Percentiles rank a stretch among this genome's conserved stretches.
Evolutionary conservation across 2,329 filamentous ascomycete species (phyloP).

Genomic region (Stagonosporopsis tanaceti): DNA sequence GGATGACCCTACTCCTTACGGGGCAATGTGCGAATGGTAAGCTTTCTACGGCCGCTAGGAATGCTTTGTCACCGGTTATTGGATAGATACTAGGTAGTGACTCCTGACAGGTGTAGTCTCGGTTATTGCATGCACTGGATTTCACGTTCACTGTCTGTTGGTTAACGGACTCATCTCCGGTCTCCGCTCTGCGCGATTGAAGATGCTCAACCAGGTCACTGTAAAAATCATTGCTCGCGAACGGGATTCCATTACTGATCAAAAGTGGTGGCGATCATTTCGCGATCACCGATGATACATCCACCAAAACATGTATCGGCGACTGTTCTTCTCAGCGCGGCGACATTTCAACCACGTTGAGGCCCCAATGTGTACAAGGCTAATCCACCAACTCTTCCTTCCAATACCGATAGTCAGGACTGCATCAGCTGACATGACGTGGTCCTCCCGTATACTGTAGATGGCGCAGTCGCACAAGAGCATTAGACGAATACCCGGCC

Average conservation of each 20-base stretch:
- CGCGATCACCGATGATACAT: constrained; percentile 9
- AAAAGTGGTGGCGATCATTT: constrained; percentile 10
- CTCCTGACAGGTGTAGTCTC: not conserved
- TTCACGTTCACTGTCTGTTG: not conserved
- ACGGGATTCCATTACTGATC: constrained; percentile 3
- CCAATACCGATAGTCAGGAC: not conserved
- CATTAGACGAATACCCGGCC: not conserved
- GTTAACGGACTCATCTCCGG: constrained; percentile 6
- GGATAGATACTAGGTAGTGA: not conserved
- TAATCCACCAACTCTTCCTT: not conserved
- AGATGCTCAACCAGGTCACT: not conserved
- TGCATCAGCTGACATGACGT: not conserved
- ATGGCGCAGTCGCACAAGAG: not conserved
- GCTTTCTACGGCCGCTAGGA: constrained; percentile 2
- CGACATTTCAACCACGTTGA: not conserved
- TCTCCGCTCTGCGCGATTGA: constrained; percentile 4
- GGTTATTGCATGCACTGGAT: constrained; percentile 3
- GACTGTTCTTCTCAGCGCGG: not conserved
- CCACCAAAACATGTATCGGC: not conserved
- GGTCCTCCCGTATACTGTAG: not conserved
- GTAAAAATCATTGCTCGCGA: not conserved
- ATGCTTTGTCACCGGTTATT: not conserved
- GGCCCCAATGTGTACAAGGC: not conserved
- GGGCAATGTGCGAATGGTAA: not conserved
- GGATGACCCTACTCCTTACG: not conserved